Conservation (phyloP, 805 yeast genomes). For the Metschnikowia lunata region DNA sequence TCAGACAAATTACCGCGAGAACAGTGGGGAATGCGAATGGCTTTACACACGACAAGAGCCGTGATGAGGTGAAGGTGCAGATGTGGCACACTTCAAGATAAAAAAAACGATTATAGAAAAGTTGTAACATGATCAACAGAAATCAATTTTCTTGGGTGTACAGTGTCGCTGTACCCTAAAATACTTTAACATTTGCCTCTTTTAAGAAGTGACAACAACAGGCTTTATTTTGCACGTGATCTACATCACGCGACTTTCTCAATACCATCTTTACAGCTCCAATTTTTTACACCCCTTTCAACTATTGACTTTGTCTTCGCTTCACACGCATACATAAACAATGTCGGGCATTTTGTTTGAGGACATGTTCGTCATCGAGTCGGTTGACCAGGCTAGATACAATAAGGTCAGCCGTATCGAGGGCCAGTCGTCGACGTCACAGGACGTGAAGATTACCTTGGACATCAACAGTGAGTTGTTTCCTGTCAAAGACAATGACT, state of each 20-base stretch:
- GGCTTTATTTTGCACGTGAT: background rate
- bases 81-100: too few relatives aligned
- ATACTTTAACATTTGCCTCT: too few relatives aligned
- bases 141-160: too few relatives aligned
- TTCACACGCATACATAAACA: background rate
- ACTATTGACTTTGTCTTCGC: too few relatives aligned
- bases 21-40: background rate
- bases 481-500: constrained; percentile 73
- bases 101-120: too few relatives aligned
- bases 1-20: background rate
- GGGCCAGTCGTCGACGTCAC: constrained; percentile 79
- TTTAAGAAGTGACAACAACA: too few relatives aligned
- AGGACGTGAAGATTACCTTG: constrained; percentile 75
- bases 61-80: too few relatives aligned
- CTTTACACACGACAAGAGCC: background rate
- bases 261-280: too few relatives aligned
- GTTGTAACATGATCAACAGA: too few relatives aligned
- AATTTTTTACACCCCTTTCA: too few relatives aligned
- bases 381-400: constrained; percentile 84
- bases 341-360: constrained; percentile 75
- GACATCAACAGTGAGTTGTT: constrained; percentile 90
- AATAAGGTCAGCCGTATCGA: constrained; percentile 87
- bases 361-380: constrained; percentile 82
- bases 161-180: too few relatives aligned
- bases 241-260: background rate